Evolutionary conservation across 2,329 filamentous ascomycete genomes (phyloP), one percentile per base, ranked within the genome.

Genomic region (Cladosporium sp.): DNA sequence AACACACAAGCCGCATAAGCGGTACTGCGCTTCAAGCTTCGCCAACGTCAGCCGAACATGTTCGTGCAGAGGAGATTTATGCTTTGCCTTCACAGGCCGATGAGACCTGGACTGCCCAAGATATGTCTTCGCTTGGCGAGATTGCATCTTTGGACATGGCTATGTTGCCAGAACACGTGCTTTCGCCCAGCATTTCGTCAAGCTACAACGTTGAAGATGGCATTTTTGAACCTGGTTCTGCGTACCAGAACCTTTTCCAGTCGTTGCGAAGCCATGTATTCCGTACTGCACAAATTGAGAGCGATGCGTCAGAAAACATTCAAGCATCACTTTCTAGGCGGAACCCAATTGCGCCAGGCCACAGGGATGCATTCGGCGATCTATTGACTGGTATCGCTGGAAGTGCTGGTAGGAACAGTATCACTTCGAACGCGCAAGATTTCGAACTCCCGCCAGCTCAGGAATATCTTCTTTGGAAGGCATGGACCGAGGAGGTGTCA

Each of bases 401-500:
- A 26, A 44, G 10, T 5, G 11, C 28, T 55, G 6, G 18, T 4
- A 55, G 28, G 5, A 5, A 21, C 26, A 12, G 23, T 16, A 50
- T 12, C 12, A 66, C 70, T 28, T 67, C 69, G 21, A 70, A 69
- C 3, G 70, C 66, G 11, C 69, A 71, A 14, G 1, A 8, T 1
- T 63, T 63, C 14, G 35, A 63, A n/a, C 55, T 68, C 31, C 62
- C 49, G 28, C 49, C 66, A 2, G 59, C 62, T n/a, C 63, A 67
- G 5, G 68, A 68, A 28, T 67, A 64, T 49, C 64, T 66, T 28
- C 64, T 69, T 6, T 69, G 69, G 69, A 62, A 67, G 26, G 68
- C 83, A 55, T 85, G 82, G 72, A 78, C 84, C 18, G 79, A 80
- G 1, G 79, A 84, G 56, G 80, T 84, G 52, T 83, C 83, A 5